Evolutionary conservation across 2,329 filamentous ascomycete species (phyloP).

Genomic region (Seiridium cupressi): DNA sequence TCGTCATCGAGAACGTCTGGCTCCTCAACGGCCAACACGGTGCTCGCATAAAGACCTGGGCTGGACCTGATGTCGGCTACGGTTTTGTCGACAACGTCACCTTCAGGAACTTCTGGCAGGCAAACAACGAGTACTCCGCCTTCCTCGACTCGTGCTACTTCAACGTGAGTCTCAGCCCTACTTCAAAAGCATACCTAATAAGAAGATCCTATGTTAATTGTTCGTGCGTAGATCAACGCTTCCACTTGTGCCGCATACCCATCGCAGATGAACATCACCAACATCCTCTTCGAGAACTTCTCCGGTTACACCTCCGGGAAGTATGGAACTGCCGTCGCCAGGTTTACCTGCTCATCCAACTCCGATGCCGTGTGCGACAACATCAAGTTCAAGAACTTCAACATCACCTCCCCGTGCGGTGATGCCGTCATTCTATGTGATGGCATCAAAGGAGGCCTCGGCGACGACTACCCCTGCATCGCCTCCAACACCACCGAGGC

Average conservation of each 20-base stretch:
- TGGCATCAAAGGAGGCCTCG: constrained; percentile 35
- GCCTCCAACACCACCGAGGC: constrained; percentile 6
- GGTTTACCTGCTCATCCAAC: constrained; percentile 53
- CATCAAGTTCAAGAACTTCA: constrained; percentile 53
- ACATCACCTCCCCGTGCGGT: constrained; percentile 48
- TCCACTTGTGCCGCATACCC: constrained; percentile 52
- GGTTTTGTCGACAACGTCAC: constrained; percentile 62
- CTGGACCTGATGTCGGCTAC: constrained; percentile 54
- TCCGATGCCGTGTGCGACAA: constrained; percentile 52
- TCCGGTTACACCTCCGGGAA: constrained; percentile 55
- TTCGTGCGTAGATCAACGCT: constrained; percentile 29
- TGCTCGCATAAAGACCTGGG: constrained; percentile 61
- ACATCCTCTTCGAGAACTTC: constrained; percentile 59
- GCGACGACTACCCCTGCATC: constrained; percentile 9
- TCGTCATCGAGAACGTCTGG: constrained; percentile 58
- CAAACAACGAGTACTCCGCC: constrained; percentile 55
- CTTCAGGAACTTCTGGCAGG: constrained; percentile 56
- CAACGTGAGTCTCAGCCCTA: constrained; percentile 38
- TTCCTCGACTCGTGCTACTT: constrained; percentile 65
- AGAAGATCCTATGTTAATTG: no score
- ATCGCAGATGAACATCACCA: constrained; percentile 56
- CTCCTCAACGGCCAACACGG: constrained; percentile 51
- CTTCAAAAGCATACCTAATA: neutral
- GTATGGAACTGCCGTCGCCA: constrained; percentile 52
- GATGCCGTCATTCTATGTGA: constrained; percentile 49